Evolutionary conservation across 2,329 filamentous ascomycete species (phyloP).

Genomic region (Paradendryphiella salina): DNA sequence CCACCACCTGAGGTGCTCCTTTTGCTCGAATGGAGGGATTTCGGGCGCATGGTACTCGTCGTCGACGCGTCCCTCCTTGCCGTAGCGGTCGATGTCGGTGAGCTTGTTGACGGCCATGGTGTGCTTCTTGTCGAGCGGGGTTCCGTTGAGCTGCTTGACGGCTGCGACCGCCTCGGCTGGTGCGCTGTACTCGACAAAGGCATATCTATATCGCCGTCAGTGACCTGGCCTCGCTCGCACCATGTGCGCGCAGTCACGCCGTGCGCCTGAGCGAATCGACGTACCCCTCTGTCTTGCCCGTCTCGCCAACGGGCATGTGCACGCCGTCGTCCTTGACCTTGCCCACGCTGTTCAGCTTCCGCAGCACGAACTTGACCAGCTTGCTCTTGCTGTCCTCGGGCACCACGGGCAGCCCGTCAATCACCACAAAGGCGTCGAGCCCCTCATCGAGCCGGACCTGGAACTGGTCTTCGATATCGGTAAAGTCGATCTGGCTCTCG

Average conservation of each 20-base stretch:
- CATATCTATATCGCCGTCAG: slow-evolving; percentile 65
- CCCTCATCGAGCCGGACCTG: slow-evolving; percentile 96
- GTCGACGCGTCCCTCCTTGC: slow-evolving; percentile 88
- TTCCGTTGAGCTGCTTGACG: slow-evolving; percentile 82
- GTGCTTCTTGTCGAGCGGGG: slow-evolving; percentile 94
- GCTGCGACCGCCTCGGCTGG: slow-evolving; percentile 87
- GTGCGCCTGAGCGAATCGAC: slow-evolving; percentile 35
- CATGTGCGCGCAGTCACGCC: neutral
- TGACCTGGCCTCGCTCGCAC: neutral
- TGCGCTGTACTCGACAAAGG: slow-evolving; percentile 94
- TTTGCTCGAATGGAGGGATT: slow-evolving; percentile 83
- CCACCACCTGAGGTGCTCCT: slow-evolving; percentile 94
- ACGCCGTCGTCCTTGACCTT: slow-evolving; percentile 83
- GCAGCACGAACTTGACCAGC: slow-evolving; percentile 92
- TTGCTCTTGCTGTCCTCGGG: slow-evolving; percentile 89
- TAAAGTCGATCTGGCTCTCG: slow-evolving; percentile 92
- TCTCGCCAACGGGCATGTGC: slow-evolving; percentile 89
- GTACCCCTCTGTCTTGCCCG: slow-evolving; percentile 84
- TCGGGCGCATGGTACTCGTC: slow-evolving; percentile 84
- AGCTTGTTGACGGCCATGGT: slow-evolving; percentile 96
- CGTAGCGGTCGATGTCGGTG: slow-evolving; percentile 95
- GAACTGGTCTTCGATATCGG: slow-evolving; percentile 90
- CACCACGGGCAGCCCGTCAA: slow-evolving; percentile 90
- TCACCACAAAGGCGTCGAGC: slow-evolving; percentile 92
- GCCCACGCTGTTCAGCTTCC: slow-evolving; percentile 86